Conservation (phyloP, 1,284 basidiomycete genomes). For the Trametes sp. region DNA sequence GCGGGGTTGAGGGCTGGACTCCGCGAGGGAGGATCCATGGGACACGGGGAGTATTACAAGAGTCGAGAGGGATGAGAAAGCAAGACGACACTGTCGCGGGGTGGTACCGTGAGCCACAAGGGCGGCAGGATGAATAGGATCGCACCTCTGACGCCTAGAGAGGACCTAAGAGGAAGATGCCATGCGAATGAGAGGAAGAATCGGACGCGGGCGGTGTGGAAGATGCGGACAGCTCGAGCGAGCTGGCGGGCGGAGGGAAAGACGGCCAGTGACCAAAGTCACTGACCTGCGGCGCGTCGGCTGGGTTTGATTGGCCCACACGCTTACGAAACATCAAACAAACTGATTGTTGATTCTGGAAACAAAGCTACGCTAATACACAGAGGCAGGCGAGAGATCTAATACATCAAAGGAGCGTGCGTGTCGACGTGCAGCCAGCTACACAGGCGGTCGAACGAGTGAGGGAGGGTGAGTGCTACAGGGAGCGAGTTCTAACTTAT, state of each 20-base stretch:
- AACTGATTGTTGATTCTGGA: constrained; percentile 30
- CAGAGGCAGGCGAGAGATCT: not conserved
- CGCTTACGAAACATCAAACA: constrained; percentile 37
- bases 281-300: constrained; percentile 29
- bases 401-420: constrained; percentile 21
- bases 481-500: no score
- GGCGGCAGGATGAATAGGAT: constrained; percentile 9
- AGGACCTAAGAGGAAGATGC: constrained; percentile 37
- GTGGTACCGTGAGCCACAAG: constrained; percentile 26
- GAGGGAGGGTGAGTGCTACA: not conserved
- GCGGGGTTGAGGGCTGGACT: constrained; percentile 79
- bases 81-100: constrained; percentile 35
- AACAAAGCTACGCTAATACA: constrained; percentile 16
- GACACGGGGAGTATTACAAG: constrained; percentile 27
- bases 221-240: constrained; percentile 31
- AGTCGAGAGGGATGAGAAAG: constrained; percentile 24
- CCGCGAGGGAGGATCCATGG: constrained; percentile 66
- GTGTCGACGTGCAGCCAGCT: constrained; percentile 7
- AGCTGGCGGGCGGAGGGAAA: constrained; percentile 30
- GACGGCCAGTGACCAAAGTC: constrained; percentile 15
- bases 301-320: constrained; percentile 36
- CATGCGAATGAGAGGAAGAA: constrained; percentile 33
- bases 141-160: constrained; percentile 39
- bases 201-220: constrained; percentile 14
- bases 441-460: not conserved